phyloP scores from a whole-genome alignment of 2,329 filamentous ascomycete genomes.

The Fusarium circinatum region DNA sequence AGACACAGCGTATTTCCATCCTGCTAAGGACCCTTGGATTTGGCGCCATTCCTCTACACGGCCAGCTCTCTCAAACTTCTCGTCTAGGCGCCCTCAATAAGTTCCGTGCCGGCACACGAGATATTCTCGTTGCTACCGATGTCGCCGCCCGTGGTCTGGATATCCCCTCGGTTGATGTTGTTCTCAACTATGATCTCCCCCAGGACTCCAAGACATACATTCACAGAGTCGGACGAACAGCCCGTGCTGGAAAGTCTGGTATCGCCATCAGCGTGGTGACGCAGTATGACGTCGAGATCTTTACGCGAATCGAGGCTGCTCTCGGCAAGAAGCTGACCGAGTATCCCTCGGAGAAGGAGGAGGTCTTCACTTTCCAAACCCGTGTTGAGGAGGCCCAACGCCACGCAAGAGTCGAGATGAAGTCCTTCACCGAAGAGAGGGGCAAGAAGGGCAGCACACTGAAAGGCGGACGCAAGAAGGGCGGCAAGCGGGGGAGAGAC shows the following conservation, averaged over 20 bases:
- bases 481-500: conserved; percentile 58
- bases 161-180: conserved; percentile 89
- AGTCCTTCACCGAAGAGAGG: conserved; percentile 77
- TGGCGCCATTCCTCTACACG: conserved; percentile 90
- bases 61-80: conserved; percentile 87
- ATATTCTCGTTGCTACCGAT: conserved; percentile 92
- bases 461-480: conserved; percentile 53
- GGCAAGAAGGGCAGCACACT: conserved; percentile 62
- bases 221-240: conserved; percentile 88
- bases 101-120: conserved; percentile 81
- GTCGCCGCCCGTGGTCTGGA: conserved; percentile 94
- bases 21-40: conserved; percentile 87
- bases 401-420: conserved; percentile 83
- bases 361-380: conserved; percentile 83
- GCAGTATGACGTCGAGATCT: conserved; percentile 88
- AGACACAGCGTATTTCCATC: conserved; percentile 86
- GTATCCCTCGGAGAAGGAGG: conserved; percentile 78
- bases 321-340: conserved; percentile 80
- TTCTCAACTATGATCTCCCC: conserved; percentile 87
- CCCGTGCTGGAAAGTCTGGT: conserved; percentile 85
- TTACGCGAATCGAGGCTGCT: conserved; percentile 82
- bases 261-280: conserved; percentile 84
- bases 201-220: conserved; percentile 91
- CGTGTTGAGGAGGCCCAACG: conserved; percentile 87
- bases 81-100: conserved; percentile 90